Conservation (phyloP, 148 eudicot species). For the Nepenthes mirabilis region DNA sequence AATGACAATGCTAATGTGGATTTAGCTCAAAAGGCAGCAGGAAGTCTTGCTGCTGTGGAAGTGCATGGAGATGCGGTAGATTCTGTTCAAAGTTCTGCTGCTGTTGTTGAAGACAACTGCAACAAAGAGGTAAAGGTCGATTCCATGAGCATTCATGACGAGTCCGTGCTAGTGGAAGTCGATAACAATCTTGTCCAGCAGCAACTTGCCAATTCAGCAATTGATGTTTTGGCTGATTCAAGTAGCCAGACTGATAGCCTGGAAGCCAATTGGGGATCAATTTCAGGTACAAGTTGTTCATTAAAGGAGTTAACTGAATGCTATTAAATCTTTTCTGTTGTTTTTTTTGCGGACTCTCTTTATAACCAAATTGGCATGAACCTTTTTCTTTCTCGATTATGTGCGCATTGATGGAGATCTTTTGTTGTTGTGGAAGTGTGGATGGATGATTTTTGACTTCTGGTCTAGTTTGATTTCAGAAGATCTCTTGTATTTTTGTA, state of each 20-base stretch:
- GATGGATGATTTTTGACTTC: no score
- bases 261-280: slow-evolving; percentile 57
- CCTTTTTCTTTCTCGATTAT: no score
- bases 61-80: slow-evolving; percentile 9
- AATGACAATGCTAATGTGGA: slow-evolving; percentile 7
- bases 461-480: no score
- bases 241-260: slow-evolving; percentile 42
- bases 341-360: no score
- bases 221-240: slow-evolving; percentile 26
- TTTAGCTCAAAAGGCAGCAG: slow-evolving; percentile 5
- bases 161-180: slow-evolving; percentile 11
- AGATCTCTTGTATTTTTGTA: no score
- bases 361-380: no score
- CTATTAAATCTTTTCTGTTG: no score
- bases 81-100: slow-evolving; percentile 3
- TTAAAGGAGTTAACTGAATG: neutral
- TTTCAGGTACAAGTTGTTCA: slow-evolving; percentile 37
- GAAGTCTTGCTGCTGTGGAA: neutral
- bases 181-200: slow-evolving; percentile 20
- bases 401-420: no score
- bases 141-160: slow-evolving; percentile 8
- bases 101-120: slow-evolving; percentile 6
- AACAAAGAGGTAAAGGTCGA: slow-evolving; percentile 6
- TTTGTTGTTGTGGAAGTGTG: no score
- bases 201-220: slow-evolving; percentile 17